These are phyloP conservation scores for Fagus crenata DNA, from an alignment of 306 rosid genomes.

Conservation along the genomic window DNA sequence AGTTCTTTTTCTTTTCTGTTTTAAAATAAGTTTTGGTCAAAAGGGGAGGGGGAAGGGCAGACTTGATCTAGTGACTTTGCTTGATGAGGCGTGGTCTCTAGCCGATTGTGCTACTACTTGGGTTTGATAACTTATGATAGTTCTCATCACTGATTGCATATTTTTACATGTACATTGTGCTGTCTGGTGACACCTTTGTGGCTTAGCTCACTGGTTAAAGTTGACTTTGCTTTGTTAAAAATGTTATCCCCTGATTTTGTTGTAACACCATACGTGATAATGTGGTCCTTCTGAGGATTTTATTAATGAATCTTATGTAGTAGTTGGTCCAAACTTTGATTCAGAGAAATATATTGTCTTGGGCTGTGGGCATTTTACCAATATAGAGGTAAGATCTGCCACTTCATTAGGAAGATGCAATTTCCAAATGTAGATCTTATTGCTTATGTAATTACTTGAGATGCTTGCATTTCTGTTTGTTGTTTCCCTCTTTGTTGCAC, in stretches of 20 bases:
- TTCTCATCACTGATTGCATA: too few species aligned
- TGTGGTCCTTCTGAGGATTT: neutral
- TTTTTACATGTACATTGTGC: too few species aligned
- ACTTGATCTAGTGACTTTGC: too few species aligned
- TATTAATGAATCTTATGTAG: neutral
- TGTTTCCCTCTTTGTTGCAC: conserved; percentile 9
- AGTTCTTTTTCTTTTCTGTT: too few species aligned
- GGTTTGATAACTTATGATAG: too few species aligned
- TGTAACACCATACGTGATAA: neutral
- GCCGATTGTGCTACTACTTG: too few species aligned
- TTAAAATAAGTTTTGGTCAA: too few species aligned
- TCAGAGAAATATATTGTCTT: neutral
- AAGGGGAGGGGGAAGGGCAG: too few species aligned
- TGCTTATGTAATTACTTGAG: neutral
- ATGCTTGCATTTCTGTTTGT: neutral
- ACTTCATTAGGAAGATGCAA: neutral
- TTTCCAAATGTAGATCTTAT: conserved; percentile 6
- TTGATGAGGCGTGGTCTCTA: too few species aligned
- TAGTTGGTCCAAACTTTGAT: neutral
- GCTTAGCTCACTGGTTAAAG: too few species aligned
- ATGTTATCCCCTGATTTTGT: neutral
- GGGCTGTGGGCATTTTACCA: neutral
- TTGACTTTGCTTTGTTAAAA: neutral
- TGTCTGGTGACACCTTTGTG: too few species aligned
- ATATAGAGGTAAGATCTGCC: neutral